These are phyloP conservation scores for Neopestalotiopsis sp. DNA, from an alignment of 2,329 filamentous ascomycete genomes.

Conservation along the genomic window DNA sequence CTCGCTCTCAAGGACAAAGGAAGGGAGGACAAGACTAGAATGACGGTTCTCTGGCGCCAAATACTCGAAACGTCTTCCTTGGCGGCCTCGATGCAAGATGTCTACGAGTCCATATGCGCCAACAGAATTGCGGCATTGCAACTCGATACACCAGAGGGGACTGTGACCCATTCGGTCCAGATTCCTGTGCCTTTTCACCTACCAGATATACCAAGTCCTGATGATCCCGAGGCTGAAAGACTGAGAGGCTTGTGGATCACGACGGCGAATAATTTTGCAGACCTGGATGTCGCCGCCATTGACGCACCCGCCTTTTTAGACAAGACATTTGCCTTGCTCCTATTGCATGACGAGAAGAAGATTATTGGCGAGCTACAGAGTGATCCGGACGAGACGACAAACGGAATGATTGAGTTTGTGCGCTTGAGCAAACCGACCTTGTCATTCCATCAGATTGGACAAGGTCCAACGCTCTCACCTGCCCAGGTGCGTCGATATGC, in stretches of 20 bases:
- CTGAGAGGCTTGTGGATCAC: conserved; percentile 84
- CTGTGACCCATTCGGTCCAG: conserved; percentile 66
- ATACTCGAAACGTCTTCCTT: conserved; percentile 77
- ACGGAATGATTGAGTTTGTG: conserved; percentile 81
- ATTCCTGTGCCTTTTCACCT: conserved; percentile 72
- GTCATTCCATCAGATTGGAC: conserved; percentile 74
- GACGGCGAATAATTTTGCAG: conserved; percentile 77
- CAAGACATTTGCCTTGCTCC: conserved; percentile 84
- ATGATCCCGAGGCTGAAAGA: conserved; percentile 70
- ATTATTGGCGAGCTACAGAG: conserved; percentile 76
- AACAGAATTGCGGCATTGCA: conserved; percentile 87
- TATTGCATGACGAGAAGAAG: conserved; percentile 81
- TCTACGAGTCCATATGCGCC: conserved; percentile 80
- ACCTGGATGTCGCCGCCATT: conserved; percentile 62
- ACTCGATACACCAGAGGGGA: conserved; percentile 66
- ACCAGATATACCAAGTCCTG: conserved; percentile 68
- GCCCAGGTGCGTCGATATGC: conserved; percentile 86
- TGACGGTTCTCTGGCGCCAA: conserved; percentile 71
- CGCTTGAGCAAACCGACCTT: conserved; percentile 73
- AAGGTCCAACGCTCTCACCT: conserved; percentile 74
- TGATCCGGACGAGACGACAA: conserved; percentile 76
- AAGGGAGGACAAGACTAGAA: conserved; percentile 63
- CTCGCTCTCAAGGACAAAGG: conserved; percentile 81
- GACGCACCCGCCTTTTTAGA: conserved; percentile 74
- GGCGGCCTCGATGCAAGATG: conserved; percentile 79